Evolutionary conservation across 2,329 filamentous ascomycete species (phyloP), one percentile per base, ranked within the genome.

Genomic region (Didymella keratinophila): DNA sequence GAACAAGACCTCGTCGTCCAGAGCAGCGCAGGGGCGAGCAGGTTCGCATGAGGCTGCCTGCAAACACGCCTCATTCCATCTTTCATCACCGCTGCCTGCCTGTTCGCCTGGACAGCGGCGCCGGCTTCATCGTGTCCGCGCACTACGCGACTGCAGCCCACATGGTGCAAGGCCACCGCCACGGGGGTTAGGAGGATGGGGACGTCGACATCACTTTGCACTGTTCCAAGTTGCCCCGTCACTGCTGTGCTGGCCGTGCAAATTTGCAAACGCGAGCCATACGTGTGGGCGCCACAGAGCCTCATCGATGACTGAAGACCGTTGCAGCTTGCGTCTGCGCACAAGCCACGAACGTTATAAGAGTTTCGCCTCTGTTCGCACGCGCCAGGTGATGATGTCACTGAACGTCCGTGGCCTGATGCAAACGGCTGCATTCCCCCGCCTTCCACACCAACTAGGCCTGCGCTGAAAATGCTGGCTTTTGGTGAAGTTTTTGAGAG

Each of bases 1-100:
- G 48, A 61, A 64, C 66, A 63, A 45, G 51, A 53, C 10, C 53
- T 49, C 55, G 52, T 54, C 49, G 52, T 10, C n/a, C 62, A 28
- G 37, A 37, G 10, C 48, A 20, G 53, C 53, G 18, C 46, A 39
- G 30, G 25, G 20, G 43, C 27, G 34, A 46, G 20, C 25, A 56
- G 47, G 36, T 44, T 12, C 48, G 42, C 34, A 47, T 42, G n/a
- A 43, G 32, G 42, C 49, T 55, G 48, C n/a, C 58, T 41, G 52
- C 51, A 56, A 50, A 20, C 52, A 52, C 45, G 57, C 52, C 56
- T 47, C 55, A 46, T 58, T 56, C 56, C 52, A 51, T 48, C 49
- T 30, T 44, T 53, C 56, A 45, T 51, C 43, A 48, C 41, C 49
- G 53, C 49, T 41, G 45, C 41, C 55, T 56, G 52, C 36, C 36